Evolutionary conservation across 768 basidiomycete genomes (phyloP).

Genomic region (Fistulinella prunicolor): DNA sequence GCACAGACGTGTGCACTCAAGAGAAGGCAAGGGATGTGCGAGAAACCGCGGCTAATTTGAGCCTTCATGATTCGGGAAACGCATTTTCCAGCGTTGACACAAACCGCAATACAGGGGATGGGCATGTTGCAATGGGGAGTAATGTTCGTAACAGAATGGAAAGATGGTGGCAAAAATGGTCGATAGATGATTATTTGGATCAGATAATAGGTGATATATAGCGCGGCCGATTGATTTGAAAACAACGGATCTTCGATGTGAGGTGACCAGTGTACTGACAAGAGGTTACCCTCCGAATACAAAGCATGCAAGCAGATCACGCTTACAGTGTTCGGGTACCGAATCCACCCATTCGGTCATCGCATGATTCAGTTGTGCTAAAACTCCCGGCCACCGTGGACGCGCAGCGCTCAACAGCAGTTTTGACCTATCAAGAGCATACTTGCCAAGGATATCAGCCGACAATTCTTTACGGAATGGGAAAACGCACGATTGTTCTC

Average conservation of each 20-base stretch:
- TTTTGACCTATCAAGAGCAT: constrained; percentile 68
- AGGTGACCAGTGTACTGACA: constrained; percentile 58
- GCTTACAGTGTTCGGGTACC: constrained; percentile 65
- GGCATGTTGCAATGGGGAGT: constrained; percentile 31
- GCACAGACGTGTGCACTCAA: constrained; percentile 49
- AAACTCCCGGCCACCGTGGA: constrained; percentile 53
- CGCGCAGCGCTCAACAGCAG: constrained; percentile 50
- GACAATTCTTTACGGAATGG: neutral
- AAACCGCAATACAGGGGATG: constrained; percentile 55
- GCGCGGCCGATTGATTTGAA: constrained; percentile 53
- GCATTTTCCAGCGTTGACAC: constrained; percentile 58
- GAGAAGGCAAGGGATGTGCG: constrained; percentile 42
- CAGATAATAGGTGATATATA: constrained; percentile 60
- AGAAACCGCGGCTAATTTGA: constrained; percentile 45
- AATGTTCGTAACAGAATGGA: constrained; percentile 22
- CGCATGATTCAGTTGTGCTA: constrained; percentile 65
- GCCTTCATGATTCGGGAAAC: constrained; percentile 57
- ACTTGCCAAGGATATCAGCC: constrained; percentile 35
- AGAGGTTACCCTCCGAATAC: neutral
- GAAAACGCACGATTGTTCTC: constrained; percentile 58
- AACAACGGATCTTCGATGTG: constrained; percentile 45
- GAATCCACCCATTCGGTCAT: constrained; percentile 71
- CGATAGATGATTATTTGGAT: constrained; percentile 67
- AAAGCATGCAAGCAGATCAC: neutral
- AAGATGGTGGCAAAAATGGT: constrained; percentile 54